phyloP scores from a whole-genome alignment of 1,284 basidiomycete species.

The Schizopora paradoxa region DNA sequence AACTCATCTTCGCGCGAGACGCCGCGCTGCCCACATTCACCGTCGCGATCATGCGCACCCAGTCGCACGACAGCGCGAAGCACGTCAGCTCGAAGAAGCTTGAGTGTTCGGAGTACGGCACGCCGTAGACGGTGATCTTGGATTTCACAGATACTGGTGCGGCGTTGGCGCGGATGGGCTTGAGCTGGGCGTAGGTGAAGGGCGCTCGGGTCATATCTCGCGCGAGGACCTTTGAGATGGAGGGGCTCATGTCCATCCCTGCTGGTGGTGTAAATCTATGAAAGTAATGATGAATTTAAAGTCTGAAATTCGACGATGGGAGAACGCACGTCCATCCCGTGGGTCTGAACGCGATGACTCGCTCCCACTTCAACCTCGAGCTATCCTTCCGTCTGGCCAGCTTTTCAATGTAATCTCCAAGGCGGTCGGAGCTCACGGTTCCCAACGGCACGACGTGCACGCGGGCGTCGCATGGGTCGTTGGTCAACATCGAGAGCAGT shows the following conservation, averaged over 20 bases:
- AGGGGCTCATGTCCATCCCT: constrained; percentile 57
- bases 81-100: constrained; percentile 93
- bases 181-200: constrained; percentile 67
- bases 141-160: no score
- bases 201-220: constrained; percentile 51
- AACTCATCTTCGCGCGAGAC: constrained; percentile 78
- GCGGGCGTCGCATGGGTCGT: constrained; percentile 69
- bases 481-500: constrained; percentile 73
- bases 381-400: constrained; percentile 69
- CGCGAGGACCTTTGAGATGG: constrained; percentile 63
- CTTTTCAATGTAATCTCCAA: constrained; percentile 80
- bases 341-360: constrained; percentile 80
- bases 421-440: constrained; percentile 72
- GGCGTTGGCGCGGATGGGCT: constrained; percentile 69
- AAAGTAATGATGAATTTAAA: constrained; percentile 10
- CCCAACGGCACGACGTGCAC: constrained; percentile 86
- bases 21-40: constrained; percentile 86
- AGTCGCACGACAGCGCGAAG: constrained; percentile 83
- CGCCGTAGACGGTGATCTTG: constrained; percentile 75
- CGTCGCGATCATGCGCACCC: constrained; percentile 87
- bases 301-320: not conserved
- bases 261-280: constrained; percentile 68
- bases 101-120: constrained; percentile 96
- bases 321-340: constrained; percentile 89
- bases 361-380: constrained; percentile 72